A percentile compares a stretch with the other conserved stretches of the same genome.
Evolutionary conservation across 805 yeast species (phyloP).

Genomic region (Hanseniaspora vineae): DNA sequence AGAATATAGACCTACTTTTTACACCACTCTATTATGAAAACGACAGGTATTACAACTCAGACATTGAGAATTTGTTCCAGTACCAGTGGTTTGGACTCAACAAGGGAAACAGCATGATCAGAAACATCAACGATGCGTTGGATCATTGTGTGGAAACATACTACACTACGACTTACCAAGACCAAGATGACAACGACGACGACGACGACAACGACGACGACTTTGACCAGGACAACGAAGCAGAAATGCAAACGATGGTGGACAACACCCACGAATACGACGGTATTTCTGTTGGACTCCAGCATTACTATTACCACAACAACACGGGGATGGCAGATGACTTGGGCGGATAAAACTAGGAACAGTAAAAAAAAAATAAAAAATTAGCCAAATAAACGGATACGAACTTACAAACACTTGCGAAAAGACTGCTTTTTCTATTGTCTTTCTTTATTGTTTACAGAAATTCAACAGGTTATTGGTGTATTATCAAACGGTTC

Average conservation of each 20-base stretch:
- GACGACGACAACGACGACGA: constrained; percentile 6
- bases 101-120: constrained; percentile 28
- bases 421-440: too few species aligned
- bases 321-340: background rate
- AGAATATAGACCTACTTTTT: constrained; percentile 22
- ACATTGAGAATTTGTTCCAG: constrained; percentile 25
- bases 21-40: constrained; percentile 24
- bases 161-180: too few species aligned
- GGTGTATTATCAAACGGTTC: too few species aligned
- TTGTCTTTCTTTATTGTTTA: too few species aligned
- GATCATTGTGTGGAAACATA: constrained; percentile 22
- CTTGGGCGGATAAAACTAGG: background rate
- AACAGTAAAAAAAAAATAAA: too few species aligned
- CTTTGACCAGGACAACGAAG: constrained; percentile 5
- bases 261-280: constrained; percentile 1
- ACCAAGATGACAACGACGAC: background rate
- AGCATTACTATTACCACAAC: background rate
- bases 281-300: background rate
- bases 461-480: too few species aligned
- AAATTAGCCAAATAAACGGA: too few species aligned
- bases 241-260: background rate
- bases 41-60: constrained; percentile 25
- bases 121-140: constrained; percentile 25
- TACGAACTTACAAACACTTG: too few species aligned
- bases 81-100: constrained; percentile 27